Evolutionary conservation across 257 asterid species (phyloP).

Genomic region (Cynanchum wilfordii): DNA sequence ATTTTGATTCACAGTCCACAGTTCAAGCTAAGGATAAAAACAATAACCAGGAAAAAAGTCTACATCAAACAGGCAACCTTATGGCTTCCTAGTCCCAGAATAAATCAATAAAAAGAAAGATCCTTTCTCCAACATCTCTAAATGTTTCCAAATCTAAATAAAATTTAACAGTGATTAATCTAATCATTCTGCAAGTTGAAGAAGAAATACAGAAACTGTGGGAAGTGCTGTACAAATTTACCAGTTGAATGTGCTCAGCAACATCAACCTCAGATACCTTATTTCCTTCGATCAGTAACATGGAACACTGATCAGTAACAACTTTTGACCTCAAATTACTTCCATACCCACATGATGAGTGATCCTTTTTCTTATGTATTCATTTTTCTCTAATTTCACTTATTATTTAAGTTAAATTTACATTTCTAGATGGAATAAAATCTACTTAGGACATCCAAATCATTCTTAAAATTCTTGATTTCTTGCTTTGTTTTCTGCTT

Average conservation of each 20-base stretch:
- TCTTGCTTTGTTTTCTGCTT: slow-evolving; percentile 16
- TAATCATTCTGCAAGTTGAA: neutral
- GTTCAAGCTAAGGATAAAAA: neutral
- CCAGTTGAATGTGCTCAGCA: slow-evolving; percentile 68
- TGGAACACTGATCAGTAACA: slow-evolving; percentile 50
- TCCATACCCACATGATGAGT: slow-evolving; percentile 11
- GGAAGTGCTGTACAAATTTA: slow-evolving; percentile 11
- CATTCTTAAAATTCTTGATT: slow-evolving; percentile 1
- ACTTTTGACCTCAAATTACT: slow-evolving; percentile 15
- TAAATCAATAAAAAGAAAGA: neutral
- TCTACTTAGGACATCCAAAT: slow-evolving; percentile 24
- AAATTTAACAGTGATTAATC: too few species aligned
- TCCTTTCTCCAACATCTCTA: neutral
- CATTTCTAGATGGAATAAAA: slow-evolving; percentile 11
- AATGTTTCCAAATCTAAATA: too few species aligned
- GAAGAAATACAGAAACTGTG: neutral
- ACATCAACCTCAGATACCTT: slow-evolving; percentile 58
- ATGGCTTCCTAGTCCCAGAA: neutral
- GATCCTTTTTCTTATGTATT: neutral
- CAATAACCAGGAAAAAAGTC: neutral
- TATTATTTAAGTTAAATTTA: neutral
- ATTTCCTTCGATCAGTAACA: slow-evolving; percentile 78
- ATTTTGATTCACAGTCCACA: neutral
- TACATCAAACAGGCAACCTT: neutral
- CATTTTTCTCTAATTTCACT: neutral